phyloP scores from a whole-genome alignment of 116 monocot genomes.

The Papilionanthe hybrid region DNA sequence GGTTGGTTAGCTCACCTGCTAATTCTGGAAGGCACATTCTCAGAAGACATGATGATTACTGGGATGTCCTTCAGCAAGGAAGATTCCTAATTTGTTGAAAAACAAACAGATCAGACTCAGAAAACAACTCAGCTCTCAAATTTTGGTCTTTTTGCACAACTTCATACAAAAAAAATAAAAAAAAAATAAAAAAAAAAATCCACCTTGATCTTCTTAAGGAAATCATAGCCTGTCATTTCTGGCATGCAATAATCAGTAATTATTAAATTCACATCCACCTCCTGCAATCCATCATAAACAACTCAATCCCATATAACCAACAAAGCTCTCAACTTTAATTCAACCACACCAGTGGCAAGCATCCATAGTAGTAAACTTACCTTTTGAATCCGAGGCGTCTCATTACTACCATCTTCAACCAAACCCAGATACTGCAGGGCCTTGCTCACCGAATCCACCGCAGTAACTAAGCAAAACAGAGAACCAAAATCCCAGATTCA shows the following conservation, averaged over 20 bases:
- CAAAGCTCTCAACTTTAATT: not conserved
- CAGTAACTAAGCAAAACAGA: slow-evolving; percentile 8
- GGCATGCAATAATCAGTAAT: slow-evolving; percentile 79
- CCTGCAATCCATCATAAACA: slow-evolving; percentile 20
- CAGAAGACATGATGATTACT: slow-evolving; percentile 60
- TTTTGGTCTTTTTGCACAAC: not conserved
- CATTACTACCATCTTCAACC: slow-evolving; percentile 5
- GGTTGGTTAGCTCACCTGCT: slow-evolving; percentile 21
- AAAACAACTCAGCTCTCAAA: not conserved
- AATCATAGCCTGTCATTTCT: slow-evolving; percentile 60
- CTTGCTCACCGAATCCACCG: slow-evolving; percentile 24
- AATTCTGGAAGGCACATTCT: slow-evolving; percentile 57
- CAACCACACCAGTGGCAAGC: not conserved
- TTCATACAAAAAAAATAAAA: not conserved
- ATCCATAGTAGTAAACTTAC: not conserved
- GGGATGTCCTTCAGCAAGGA: slow-evolving; percentile 62
- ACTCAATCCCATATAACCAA: not conserved
- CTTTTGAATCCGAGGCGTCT: not conserved
- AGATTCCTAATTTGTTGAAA: slow-evolving; percentile 27
- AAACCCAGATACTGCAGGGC: slow-evolving; percentile 24
- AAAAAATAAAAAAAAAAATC: not conserved
- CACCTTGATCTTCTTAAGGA: slow-evolving; percentile 54
- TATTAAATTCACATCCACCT: slow-evolving; percentile 42
- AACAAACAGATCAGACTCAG: not conserved
- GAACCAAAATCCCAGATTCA: not conserved